phyloP scores from a whole-genome alignment of 2,329 filamentous ascomycete genomes.

The Pseudopyricularia javanii region DNA sequence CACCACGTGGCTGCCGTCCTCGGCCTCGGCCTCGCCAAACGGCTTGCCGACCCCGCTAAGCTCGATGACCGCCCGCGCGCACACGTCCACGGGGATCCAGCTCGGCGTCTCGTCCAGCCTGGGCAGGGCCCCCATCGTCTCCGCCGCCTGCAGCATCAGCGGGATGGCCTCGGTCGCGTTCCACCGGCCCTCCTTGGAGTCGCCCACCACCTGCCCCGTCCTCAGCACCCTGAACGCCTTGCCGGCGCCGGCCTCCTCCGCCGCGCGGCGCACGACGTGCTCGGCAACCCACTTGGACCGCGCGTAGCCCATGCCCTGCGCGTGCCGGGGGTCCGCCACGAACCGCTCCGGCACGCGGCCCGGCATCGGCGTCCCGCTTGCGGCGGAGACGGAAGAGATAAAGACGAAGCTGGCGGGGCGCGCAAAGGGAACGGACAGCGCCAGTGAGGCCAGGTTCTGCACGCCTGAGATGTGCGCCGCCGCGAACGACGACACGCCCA shows the following conservation, averaged over 20 bases:
- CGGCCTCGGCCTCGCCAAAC: constrained; percentile 6
- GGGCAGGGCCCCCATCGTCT: constrained; percentile 29
- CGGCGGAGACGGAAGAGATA: constrained; percentile 30
- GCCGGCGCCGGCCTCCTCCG: constrained; percentile 7
- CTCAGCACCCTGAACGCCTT: constrained; percentile 22
- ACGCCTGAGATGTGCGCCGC: constrained; percentile 28
- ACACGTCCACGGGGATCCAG: constrained; percentile 33
- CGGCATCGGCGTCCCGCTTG: constrained; percentile 22
- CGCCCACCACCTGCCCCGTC: constrained; percentile 37
- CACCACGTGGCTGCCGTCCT: constrained; percentile 11
- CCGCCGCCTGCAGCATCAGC: constrained; percentile 32
- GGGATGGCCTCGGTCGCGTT: constrained; percentile 38
- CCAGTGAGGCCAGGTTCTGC: constrained; percentile 29
- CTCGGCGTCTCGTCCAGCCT: constrained; percentile 27
- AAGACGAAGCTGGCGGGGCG: constrained; percentile 27
- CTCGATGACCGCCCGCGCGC: constrained; percentile 26
- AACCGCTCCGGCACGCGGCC: constrained; percentile 22
- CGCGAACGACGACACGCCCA: constrained; percentile 34
- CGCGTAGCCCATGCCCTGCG: constrained; percentile 38
- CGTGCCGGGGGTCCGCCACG: constrained; percentile 20
- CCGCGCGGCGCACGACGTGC: constrained; percentile 22
- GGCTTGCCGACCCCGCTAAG: constrained; percentile 11
- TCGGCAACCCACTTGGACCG: constrained; percentile 36
- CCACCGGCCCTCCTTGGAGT: constrained; percentile 34
- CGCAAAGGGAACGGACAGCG: constrained; percentile 17